Percentiles rank a stretch among this genome's conserved stretches.
These are phyloP conservation scores for Casaregolazyma lundiana DNA, from an alignment of 1,139 yeast genomes.

Conservation along the genomic window DNA sequence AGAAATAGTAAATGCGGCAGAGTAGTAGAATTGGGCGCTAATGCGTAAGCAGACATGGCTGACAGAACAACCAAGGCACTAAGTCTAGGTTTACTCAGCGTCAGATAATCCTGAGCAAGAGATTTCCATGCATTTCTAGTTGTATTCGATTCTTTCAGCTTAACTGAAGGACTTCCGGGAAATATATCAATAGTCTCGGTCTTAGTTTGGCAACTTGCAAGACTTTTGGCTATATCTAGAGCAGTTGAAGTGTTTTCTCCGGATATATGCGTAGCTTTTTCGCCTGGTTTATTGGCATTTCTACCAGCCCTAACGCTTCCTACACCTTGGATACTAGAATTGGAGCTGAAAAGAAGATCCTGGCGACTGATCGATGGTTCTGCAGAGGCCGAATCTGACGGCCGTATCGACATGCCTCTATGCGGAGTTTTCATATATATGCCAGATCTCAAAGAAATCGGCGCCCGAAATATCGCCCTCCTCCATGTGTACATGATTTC, in stretches of 20 bases:
- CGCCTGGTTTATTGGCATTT: too few species aligned
- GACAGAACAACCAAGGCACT: constrained; percentile 85
- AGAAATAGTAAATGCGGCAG: constrained; percentile 63
- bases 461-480: not conserved
- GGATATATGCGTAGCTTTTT: too few species aligned
- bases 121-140: constrained; percentile 9
- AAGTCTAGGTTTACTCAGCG: constrained; percentile 82
- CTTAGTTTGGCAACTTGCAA: constrained; percentile 4
- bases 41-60: constrained; percentile 88
- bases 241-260: not conserved
- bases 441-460: not conserved
- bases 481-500: constrained; percentile 1
- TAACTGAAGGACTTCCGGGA: constrained; percentile 5
- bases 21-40: constrained; percentile 78
- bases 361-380: not conserved
- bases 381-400: not conserved
- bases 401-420: not conserved
- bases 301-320: not conserved
- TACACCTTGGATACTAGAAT: not conserved
- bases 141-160: not conserved
- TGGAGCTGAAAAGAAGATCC: not conserved
- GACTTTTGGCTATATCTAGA: constrained; percentile 7
- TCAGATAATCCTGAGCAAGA: constrained; percentile 45
- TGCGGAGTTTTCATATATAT: not conserved
- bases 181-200: constrained; percentile 3